Base-by-base conservation (phyloP, 345 rosid genomes). In the Passiflora organensis region DNA sequence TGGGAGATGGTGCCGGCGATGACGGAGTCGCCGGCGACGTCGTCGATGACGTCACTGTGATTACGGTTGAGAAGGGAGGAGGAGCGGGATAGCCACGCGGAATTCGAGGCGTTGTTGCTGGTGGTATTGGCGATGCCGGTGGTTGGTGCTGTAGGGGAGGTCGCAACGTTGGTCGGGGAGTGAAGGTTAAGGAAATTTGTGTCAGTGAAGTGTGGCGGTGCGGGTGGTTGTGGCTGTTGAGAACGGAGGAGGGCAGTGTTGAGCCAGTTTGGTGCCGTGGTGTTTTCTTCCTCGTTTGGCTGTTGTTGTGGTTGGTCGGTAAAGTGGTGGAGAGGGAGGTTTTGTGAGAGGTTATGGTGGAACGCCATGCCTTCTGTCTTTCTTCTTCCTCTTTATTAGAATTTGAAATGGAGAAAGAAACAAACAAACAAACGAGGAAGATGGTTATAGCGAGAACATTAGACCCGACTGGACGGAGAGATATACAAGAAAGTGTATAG, bases 31-130 rank as follows among this genome's bases (percentile, higher is more conserved):
- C 55, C 66, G 32, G 60, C 32, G 51, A 79, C 83, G 51, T 74
- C 89, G 60, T 85, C 86, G 56, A 82, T 79, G 55, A 77, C 81
- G 59, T 78, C 85, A 43, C 79, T 72, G 68, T 56, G 71, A 73
- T 75, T 61, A 44, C 82, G 78, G 55, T 74, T 74, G 47, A 73
- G 68, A 17, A 70, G 52, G 16, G 79, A 72, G 20, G 91, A 82
- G 19, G 90, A 77, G 56, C 96, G 88, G 43, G 95, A 81, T 0
- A 86, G 86, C 94, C 89, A 90, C 76, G 72, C 93, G 60, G 74
- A 67, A 64, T 69, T 66, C 23, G 86, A 70, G 43, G 75, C 72
- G 23, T 82, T 53, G 65, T 69, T 63, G 48, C 64, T 61, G 4
- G 78, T 58, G 54, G 34, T 8, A 8, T 3, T 2, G 34, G 34